phyloP scores from a whole-genome alignment of 257 asterid genomes.

The Solanum sejunctum region DNA sequence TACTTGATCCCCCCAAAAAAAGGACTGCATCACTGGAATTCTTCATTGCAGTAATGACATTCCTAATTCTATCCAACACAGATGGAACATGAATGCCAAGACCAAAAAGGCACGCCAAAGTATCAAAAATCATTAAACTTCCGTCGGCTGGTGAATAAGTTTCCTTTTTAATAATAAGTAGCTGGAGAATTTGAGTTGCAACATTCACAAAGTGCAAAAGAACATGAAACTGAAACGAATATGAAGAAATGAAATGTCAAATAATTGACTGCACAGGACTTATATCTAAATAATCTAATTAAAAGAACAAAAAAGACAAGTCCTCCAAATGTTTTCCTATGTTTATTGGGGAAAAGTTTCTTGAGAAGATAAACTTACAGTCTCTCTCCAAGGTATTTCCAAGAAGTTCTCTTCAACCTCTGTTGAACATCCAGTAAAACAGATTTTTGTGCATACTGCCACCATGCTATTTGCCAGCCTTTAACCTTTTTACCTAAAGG shows the following conservation, averaged over 20 bases:
- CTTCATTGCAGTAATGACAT: not conserved
- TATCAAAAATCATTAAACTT: not conserved
- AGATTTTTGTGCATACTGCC: slow-evolving; percentile 89
- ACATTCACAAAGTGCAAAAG: not conserved
- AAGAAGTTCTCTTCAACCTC: slow-evolving; percentile 76
- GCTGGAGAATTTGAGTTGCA: not conserved
- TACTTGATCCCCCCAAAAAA: not conserved
- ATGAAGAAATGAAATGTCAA: not conserved
- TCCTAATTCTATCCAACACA: not conserved
- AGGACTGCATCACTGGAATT: not conserved
- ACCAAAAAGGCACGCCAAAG: not conserved
- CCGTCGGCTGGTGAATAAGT: not conserved
- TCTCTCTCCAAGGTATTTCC: slow-evolving; percentile 89
- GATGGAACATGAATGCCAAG: not conserved
- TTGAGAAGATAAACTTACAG: slow-evolving; percentile 46
- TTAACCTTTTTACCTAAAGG: slow-evolving; percentile 56
- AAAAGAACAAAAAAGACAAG: not conserved
- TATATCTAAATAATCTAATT: not conserved
- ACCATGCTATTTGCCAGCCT: slow-evolving; percentile 96
- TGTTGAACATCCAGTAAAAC: slow-evolving; percentile 74
- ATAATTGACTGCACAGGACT: not conserved
- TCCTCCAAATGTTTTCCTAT: not conserved
- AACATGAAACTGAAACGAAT: not conserved
- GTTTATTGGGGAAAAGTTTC: not conserved
- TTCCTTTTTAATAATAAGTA: not conserved